Base-by-base conservation (phyloP, 116 monocot species). In the Iris pallida region DNA sequence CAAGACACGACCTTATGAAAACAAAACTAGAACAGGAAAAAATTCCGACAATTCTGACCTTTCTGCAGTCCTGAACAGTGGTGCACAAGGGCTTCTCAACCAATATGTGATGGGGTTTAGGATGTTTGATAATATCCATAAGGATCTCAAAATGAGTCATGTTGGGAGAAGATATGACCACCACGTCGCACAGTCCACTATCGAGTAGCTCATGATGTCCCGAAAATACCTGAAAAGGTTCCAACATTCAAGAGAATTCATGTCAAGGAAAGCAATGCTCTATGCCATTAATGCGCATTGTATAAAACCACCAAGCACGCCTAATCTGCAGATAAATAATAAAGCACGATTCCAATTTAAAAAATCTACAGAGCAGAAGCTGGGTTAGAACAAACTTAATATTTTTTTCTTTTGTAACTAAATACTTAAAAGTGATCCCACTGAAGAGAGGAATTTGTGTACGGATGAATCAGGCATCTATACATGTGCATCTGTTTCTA, bases 61-160 rank as follows among this genome's bases (percentile, higher is more conserved):
- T 69, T 73, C 55, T 88, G 76, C 90, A 94, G 72, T 94, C 74
- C 47, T 68, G 61, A 14, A 90, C 71, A 8, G 88, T 85, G 30
- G 94, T 94, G 68, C 94, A 90, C 20, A 94, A 70, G 44, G 94
- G 94, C 75, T 94, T 94, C 77, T 90, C 94, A 1, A 94, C 83
- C 4, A 94, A 75, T n/a, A 94, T 64, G 53, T 90, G 88, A 65
- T 94, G 88, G 4, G 88, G 78, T n/a, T 61, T 79, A 1, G 77
- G 77, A 54, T 90, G 81, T 0, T 48, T 42, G 41, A 94, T 76
- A 46, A 94, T 81, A 56, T 94, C 90, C 90, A 90, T 90, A 16
- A 94, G 76, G 53, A 94, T 94, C 49, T 75, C 79, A 71, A 80
- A 90, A 61, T 94, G 94, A 5, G 94, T 94, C 94, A 94, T 94